Conservation (phyloP, 2,329 filamentous ascomycete genomes). For the Cyphellophora europaea region DNA sequence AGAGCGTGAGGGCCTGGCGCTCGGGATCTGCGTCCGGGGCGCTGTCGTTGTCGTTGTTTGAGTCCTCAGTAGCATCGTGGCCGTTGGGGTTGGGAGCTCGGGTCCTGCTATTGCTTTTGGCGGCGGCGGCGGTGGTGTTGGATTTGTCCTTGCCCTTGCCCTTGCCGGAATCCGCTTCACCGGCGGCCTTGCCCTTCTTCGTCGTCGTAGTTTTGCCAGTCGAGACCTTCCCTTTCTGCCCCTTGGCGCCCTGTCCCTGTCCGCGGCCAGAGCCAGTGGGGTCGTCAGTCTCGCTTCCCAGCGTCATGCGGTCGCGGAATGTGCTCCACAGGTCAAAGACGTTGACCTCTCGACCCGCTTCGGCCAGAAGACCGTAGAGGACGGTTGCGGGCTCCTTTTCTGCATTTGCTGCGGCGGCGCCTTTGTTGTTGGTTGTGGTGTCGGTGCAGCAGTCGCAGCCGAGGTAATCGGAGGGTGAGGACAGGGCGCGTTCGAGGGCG, state of each 20-base stretch:
- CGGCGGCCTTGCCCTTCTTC: not conserved
- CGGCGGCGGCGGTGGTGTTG: not conserved
- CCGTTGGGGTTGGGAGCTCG: not conserved
- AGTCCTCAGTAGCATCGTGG: not conserved
- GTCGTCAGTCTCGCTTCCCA: constrained; percentile 28
- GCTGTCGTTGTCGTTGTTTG: constrained; percentile 22
- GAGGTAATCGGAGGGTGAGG: constrained; percentile 51
- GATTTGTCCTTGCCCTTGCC: constrained; percentile 5
- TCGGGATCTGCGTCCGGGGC: constrained; percentile 16
- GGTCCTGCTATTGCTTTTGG: too few species aligned
- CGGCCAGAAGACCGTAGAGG: constrained; percentile 53
- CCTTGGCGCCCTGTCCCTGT: not conserved
- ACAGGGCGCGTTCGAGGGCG: constrained; percentile 50
- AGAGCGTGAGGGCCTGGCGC: constrained; percentile 50
- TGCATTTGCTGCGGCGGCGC: constrained; percentile 17
- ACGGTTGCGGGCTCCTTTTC: constrained; percentile 26
- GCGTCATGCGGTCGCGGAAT: constrained; percentile 29
- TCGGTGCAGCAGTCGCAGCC: constrained; percentile 41
- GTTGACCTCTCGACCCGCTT: constrained; percentile 53
- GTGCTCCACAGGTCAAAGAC: constrained; percentile 53
- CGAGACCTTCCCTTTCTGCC: not conserved
- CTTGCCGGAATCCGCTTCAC: not conserved
- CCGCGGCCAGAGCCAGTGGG: constrained; percentile 30
- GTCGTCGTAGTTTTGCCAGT: constrained; percentile 31
- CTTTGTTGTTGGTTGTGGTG: not conserved